These are phyloP conservation scores for Colletotrichum sp. DNA, from an alignment of 2,329 filamentous ascomycete species.

Conservation along the genomic window DNA sequence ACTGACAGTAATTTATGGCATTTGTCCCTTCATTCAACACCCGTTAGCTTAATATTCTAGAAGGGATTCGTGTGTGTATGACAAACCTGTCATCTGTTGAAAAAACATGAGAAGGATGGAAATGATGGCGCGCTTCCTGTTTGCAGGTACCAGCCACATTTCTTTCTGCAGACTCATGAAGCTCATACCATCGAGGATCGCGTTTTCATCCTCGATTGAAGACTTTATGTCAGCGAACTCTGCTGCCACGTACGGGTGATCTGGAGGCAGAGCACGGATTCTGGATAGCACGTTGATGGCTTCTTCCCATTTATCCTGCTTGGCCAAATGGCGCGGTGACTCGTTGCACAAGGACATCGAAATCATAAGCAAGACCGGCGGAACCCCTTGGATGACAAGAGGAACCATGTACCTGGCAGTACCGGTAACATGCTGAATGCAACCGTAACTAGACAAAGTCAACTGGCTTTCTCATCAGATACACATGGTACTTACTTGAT, in stretches of 20 bases:
- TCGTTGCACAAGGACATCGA: slow-evolving; percentile 41
- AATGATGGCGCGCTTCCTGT: slow-evolving; percentile 14
- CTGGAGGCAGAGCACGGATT: slow-evolving; percentile 38
- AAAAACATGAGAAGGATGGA: slow-evolving; percentile 18
- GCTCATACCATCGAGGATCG: slow-evolving; percentile 24
- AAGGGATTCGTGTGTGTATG: not conserved
- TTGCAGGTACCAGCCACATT: slow-evolving; percentile 15
- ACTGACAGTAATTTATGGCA: slow-evolving; percentile 16
- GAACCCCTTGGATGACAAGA: slow-evolving; percentile 46
- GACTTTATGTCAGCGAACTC: slow-evolving; percentile 59
- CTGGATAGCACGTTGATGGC: slow-evolving; percentile 41
- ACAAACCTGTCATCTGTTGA: slow-evolving; percentile 19
- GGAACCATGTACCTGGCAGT: slow-evolving; percentile 33
- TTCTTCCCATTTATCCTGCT: slow-evolving; percentile 40
- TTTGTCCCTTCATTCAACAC: slow-evolving; percentile 31
- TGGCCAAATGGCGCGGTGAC: slow-evolving; percentile 39
- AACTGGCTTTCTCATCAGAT: not conserved
- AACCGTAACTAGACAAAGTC: slow-evolving; percentile 23
- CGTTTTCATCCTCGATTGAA: slow-evolving; percentile 60
- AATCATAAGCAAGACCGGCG: slow-evolving; percentile 38
- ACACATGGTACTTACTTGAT: slow-evolving; percentile 33
- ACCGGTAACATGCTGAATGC: slow-evolving; percentile 26
- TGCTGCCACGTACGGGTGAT: slow-evolving; percentile 44
- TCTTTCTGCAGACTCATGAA: slow-evolving; percentile 17
- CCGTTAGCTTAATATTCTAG: slow-evolving; percentile 31